Percentiles rank a stretch among this genome's conserved stretches.
Evolutionary conservation across 2,329 filamentous ascomycete species (phyloP).

Genomic region (Diaporthe capsici): DNA sequence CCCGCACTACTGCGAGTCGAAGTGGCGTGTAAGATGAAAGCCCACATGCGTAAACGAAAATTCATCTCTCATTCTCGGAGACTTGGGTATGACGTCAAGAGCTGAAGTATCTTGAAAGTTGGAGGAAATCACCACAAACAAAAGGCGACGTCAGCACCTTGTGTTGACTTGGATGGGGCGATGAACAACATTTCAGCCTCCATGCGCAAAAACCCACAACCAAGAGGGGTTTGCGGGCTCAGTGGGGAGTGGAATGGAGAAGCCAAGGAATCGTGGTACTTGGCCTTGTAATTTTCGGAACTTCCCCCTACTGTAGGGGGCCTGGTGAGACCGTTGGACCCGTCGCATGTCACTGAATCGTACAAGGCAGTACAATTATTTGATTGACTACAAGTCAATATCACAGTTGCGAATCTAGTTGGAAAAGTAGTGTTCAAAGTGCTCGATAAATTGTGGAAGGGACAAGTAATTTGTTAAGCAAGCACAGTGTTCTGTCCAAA

Average conservation of each 20-base stretch:
- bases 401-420: no score
- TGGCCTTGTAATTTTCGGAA: background rate
- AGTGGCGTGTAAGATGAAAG: no score
- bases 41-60: no score
- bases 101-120: no score
- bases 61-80: no score
- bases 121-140: background rate
- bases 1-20: no score
- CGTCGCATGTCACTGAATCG: no score
- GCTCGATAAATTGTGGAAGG: no score
- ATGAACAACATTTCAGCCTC: background rate
- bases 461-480: background rate
- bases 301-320: no score
- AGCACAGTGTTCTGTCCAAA: background rate
- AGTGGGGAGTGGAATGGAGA: background rate
- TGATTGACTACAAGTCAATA: background rate
- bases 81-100: no score
- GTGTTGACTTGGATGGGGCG: background rate
- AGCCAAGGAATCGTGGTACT: background rate
- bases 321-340: background rate
- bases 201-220: background rate
- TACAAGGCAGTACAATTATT: background rate
- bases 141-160: background rate
- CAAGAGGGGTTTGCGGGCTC: background rate
- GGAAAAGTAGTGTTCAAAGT: no score